Evolutionary conservation across 1,284 basidiomycete species (phyloP), one percentile per base, ranked within the genome.

Genomic region (Ganoderma lucidum): DNA sequence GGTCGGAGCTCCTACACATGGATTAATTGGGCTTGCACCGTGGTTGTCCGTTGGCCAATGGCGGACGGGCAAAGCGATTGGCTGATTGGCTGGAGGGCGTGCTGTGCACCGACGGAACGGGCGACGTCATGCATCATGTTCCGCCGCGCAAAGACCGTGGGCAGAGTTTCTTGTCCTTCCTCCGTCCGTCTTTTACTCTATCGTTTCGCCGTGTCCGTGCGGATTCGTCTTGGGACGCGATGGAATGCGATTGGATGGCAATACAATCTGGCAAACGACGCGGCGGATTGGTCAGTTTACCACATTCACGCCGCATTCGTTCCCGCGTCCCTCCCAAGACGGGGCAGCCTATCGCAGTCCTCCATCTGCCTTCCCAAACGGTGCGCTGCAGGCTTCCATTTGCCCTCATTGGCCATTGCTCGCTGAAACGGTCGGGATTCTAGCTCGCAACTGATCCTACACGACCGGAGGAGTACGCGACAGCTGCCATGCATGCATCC

Each of bases 391-490:
- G 0, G 35, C 56, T 59, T 59, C 56, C 56, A 35, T 59, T 32
- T 39, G 35, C 35, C 9, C 32, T 37, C 56, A 23, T 6, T 32
- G 56, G 44, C 42, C 53, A 58, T 56, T 59, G 30, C 35, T 28
- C 23, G 10, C 48, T 51, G 48, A 51, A 35, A 51, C 51, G n/a
- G 17, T 28, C 39, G 39, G 10, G 39, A 41, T 41, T 41, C 42
- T 15, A 15, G 28, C 39, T 59, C n/a, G 17, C 12, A 55, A 30
- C 15, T 69, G 68, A 69, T 69, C 68, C 64, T 69, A 62, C 44
- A 23, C 64, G 37, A 63, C 60, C 68, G 68, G 68, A 66, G 23
- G 68, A 69, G 61, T 2, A 62, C n/a, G 8, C 6, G 62, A 14
- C 58, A 60, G 62, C 35, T n/a, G 66, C 35, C 42, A 35, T 56